Base-by-base conservation (phyloP, 345 rosid species). In the Eucalyptus grandis region DNA sequence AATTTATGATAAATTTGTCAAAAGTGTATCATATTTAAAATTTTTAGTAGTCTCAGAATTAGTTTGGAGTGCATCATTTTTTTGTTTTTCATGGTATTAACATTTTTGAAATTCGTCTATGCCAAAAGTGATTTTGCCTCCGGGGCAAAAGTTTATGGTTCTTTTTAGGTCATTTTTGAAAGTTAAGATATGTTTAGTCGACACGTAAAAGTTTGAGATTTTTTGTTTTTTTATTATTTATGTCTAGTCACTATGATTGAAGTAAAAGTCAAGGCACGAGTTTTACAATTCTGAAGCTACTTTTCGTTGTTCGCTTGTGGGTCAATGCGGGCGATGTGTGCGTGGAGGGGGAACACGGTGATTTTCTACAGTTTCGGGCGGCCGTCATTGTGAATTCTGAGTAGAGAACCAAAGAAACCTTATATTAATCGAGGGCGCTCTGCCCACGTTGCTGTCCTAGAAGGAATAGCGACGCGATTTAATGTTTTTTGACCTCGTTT, bases 1-100 rank as follows among this genome's bases (percentile, higher is more conserved):
- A 53, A 1, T 53, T 53, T 53, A 0, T 0, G 1, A 2, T 21
- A 53, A 53, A 53, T 3, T 53, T 53, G 22, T 53, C 0, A 51
- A 51, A 51, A 0, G 1, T 51, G 1, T 51, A 51, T 0, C 1
- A n/a, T 51, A 0, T 51, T 53, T 21, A 1, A 1, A 0, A 53
- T 53, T 53, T 53, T 53, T 53, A 21, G 5, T 21, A 1, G 0
- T 53, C 0, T 19, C 19, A 21, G 19, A 53, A 53, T 2, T 53
- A 1, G 1, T 53, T 53, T 53, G 2, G 9, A 53, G 24, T 47
- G 2, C 5, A 49, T 49, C 14, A 37, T 5, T 0, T 49, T 0
- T 17, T 7, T 6, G 1, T 16, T 7, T 53, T 53, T 53, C 1
- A 53, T 53, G 10, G 2, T 19, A 53, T 19, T 53, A 19, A 19